Percentiles rank a stretch among this genome's conserved stretches.
Evolutionary conservation across 768 basidiomycete genomes (phyloP).

Genomic region (Nidularia pulvinata): DNA sequence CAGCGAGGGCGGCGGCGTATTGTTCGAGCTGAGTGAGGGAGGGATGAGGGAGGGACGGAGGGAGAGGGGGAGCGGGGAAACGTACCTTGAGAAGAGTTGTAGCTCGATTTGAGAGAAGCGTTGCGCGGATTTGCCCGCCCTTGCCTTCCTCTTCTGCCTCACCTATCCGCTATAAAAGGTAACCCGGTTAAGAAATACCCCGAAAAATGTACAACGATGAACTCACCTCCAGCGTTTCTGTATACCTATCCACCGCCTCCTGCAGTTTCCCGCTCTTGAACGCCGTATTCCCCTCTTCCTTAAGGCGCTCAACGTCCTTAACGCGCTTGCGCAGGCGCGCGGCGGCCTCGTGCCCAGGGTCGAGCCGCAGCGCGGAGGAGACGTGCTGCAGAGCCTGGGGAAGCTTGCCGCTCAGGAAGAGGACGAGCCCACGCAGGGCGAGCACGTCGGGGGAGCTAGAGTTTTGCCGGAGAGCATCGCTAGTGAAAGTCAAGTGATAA

Average conservation of each 20-base stretch:
- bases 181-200: not conserved
- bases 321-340: slow-evolving; percentile 73
- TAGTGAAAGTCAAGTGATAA: slow-evolving; percentile 17
- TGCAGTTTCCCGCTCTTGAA: slow-evolving; percentile 64
- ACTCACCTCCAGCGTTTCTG: slow-evolving; percentile 67
- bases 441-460: slow-evolving; percentile 81
- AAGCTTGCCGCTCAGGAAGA: slow-evolving; percentile 73
- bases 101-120: slow-evolving; percentile 81
- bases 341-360: slow-evolving; percentile 76
- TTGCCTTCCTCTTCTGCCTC: slow-evolving; percentile 67
- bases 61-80: not conserved
- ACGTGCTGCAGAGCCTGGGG: slow-evolving; percentile 73
- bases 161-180: slow-evolving; percentile 56
- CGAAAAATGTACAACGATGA: not conserved
- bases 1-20: slow-evolving; percentile 67
- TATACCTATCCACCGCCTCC: slow-evolving; percentile 71
- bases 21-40: slow-evolving; percentile 47
- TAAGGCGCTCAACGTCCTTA: slow-evolving; percentile 80
- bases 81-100: slow-evolving; percentile 76
- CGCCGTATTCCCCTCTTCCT: slow-evolving; percentile 81
- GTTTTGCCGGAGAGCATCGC: slow-evolving; percentile 74
- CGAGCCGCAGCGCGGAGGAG: slow-evolving; percentile 69
- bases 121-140: slow-evolving; percentile 82
- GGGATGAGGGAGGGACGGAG: slow-evolving; percentile 5
- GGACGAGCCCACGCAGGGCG: slow-evolving; percentile 73